Conservation (phyloP, 2,329 filamentous ascomycete species). For the Monilinia fructicola region DNA sequence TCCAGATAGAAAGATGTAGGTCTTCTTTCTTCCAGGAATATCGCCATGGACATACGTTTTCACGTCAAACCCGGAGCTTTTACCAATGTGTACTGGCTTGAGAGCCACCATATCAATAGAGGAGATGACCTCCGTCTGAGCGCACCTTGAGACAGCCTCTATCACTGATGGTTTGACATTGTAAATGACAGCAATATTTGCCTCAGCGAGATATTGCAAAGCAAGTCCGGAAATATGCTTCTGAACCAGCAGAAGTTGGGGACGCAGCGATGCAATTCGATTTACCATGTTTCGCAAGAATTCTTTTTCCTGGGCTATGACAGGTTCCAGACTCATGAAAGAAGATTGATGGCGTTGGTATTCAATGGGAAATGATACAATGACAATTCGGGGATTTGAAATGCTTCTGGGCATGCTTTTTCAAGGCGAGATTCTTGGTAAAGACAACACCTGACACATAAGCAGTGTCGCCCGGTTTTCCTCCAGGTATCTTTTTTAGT, state of each 20-base stretch:
- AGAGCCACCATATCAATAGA: conserved; percentile 89
- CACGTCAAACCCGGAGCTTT: conserved; percentile 86
- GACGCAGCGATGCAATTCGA: conserved; percentile 80
- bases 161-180: conserved; percentile 97
- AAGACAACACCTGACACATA: conserved; percentile 97
- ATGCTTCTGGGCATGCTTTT: conserved; percentile 92
- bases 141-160: conserved; percentile 89
- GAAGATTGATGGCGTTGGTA: conserved; percentile 90
- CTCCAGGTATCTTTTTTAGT: conserved; percentile 91
- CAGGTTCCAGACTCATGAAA: conserved; percentile 96
- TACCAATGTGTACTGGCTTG: conserved; percentile 71
- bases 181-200: conserved; percentile 88
- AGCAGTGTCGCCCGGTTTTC: conserved; percentile 84
- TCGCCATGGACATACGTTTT: conserved; percentile 88
- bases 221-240: conserved; percentile 91
- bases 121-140: conserved; percentile 87
- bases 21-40: conserved; percentile 76
- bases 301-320: conserved; percentile 94
- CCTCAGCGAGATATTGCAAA: conserved; percentile 81
- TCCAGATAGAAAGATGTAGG: conserved; percentile 91
- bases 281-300: conserved; percentile 90
- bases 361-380: conserved; percentile 93
- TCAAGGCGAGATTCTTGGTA: conserved; percentile 92
- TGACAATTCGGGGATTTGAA: conserved; percentile 77
- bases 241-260: conserved; percentile 86